Evolutionary conservation across 495 filamentous ascomycete genomes (phyloP), one percentile per base, ranked within the genome.

Genomic region (Filosporella fistucella): DNA sequence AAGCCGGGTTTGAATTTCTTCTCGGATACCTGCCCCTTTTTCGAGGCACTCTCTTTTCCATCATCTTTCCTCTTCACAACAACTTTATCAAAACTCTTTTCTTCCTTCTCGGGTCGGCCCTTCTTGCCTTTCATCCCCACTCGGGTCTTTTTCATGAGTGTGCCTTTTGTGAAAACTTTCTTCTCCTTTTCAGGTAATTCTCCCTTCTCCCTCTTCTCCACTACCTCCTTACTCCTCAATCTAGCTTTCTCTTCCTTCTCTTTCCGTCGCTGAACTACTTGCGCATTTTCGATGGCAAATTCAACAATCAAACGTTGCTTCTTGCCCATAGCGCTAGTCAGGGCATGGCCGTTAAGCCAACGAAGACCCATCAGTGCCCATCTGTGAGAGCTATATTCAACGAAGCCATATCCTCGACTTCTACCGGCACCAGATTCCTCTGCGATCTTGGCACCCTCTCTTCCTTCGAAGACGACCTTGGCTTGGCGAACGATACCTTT

Each of bases 231-330:
- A 5, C 48, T 51, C 18, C 56, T 42, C n/a, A 74, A 65, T 32
- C 75, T 61, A 14, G 74, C 69, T 62, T 80, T 89, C 40, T 70
- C 71, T 60, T 95, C 84, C 18, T 74, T 71, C 51, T 91, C 86
- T 52, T 75, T 80, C 20, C 93, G 70, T 46, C 93, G 72, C 47
- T 76, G 71, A 28, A 99, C 86, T 4, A 99, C 93, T 57, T 96
- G 88, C 5, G 88, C 90, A 56, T 99, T 99, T 65, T 99, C 93
- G 61, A 99, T 96, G 11, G 93, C 91, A 68, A 99, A 99, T 62
- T 99, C 93, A 28, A 91, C 91, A 63, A 99, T 88, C 39, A 97
- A 65, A 12, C 91, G 72, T 40, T 69, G 67, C 43, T 68, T 72
- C 60, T 75, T 75, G 36, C 73, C 75, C 2, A 49, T 54, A 21